Conservation (phyloP, 225 moss, liverwort and hornwort species). For the Straminergon stramineum region DNA sequence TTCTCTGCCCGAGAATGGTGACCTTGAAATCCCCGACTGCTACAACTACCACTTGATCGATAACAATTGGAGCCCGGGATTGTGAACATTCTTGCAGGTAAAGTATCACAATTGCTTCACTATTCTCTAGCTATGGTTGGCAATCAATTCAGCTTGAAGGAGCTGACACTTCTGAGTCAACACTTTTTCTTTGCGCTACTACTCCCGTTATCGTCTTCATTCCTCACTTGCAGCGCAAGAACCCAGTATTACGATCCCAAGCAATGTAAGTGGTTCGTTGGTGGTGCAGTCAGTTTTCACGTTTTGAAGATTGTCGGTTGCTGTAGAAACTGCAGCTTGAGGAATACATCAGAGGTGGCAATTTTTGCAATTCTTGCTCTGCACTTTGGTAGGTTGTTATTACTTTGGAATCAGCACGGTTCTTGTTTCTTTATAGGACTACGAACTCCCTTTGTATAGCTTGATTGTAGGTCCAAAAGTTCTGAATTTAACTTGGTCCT, state of each 20-base stretch:
- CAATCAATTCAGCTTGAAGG: neutral
- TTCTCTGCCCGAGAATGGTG: neutral
- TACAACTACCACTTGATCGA: neutral
- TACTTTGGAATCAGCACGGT: neutral
- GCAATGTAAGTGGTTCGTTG: neutral
- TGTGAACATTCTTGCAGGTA: neutral
- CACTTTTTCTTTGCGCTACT: neutral
- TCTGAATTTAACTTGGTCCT: neutral
- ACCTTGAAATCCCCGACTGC: neutral
- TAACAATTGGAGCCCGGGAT: neutral
- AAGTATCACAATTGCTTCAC: neutral
- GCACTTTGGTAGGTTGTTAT: neutral
- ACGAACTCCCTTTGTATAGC: neutral
- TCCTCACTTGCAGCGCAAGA: neutral
- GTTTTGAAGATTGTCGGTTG: neutral
- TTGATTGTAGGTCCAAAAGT: neutral
- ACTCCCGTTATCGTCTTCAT: neutral
- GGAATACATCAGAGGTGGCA: too few relatives aligned
- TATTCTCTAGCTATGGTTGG: neutral
- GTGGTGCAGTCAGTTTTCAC: neutral
- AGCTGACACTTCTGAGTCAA: neutral
- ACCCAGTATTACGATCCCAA: fast-evolving
- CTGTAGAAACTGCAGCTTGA: neutral
- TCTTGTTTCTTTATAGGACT: neutral
- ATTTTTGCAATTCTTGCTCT: neutral